Evolutionary conservation across 805 yeast species (phyloP), one percentile per base, ranked within the genome.

Genomic region (Candida sanyiensis): DNA sequence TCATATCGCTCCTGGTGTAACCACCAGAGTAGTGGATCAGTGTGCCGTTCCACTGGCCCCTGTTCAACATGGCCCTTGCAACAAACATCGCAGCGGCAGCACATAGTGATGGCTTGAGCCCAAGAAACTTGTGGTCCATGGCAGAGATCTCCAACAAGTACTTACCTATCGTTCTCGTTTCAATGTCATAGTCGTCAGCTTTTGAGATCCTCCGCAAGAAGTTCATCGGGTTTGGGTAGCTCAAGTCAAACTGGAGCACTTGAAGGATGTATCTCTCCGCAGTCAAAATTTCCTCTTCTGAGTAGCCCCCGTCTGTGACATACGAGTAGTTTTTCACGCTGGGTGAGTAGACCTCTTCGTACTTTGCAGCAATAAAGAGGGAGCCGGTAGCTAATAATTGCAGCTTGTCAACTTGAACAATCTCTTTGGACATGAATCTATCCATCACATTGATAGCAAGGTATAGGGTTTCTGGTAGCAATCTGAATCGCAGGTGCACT

Each of bases 21-120:
- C 95, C 97, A 12, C 97, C 97, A 26, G 90, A 78, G 60, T 90
- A 93, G 57, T 88, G 96, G 31, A 83, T 76, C 49, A 90, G 69
- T 58, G 88, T 89, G 7, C 83, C 83, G 57, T 80, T 79, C 97
- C 97, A 89, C 27, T 77, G 78, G 2, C 68, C 61, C 39, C 69
- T 77, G 13, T 80, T 80, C 30, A 80, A 64, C 61, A 87, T 81
- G 50, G 72, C 70, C 51, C 95, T 72, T 6, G 95, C 78, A 36
- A 86, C 70, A 59, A 74, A 83, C 94, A 87, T 84, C 20, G 96
- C 83, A 42, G 88, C 80, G 2, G 95, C 94, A n/a, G 94, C 76
- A 45, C 88, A 72, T 43, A 79, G 66, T 13, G 95, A 83, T 7
- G 96, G 95, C 46, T 75, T 72, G 45, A 72, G 64, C 17, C 83